Conservation (phyloP, 2,329 filamentous ascomycete species). For the Scedosporium boydii region DNA sequence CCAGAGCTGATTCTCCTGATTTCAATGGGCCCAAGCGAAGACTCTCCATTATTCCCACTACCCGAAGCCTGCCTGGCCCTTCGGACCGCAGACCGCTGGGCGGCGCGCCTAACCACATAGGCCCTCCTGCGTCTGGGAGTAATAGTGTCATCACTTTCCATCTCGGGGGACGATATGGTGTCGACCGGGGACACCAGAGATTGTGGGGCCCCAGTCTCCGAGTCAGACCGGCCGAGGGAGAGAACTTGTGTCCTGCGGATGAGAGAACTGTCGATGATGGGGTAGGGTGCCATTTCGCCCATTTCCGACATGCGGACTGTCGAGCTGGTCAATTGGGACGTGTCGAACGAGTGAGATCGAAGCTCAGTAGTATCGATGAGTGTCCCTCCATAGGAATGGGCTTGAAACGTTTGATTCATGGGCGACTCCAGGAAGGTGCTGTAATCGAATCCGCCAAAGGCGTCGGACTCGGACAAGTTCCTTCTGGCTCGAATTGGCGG, state of each 20-base stretch:
- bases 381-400: not conserved
- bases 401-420: not conserved
- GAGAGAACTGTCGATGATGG: not conserved
- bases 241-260: not conserved
- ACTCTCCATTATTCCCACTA: not conserved
- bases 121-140: not conserved
- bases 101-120: not conserved
- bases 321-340: not conserved
- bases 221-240: not conserved
- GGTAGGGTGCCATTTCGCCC: not conserved
- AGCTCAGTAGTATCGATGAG: not conserved
- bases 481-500: not conserved
- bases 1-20: constrained; percentile 15
- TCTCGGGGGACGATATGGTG: not conserved
- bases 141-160: not conserved
- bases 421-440: not conserved
- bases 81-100: not conserved
- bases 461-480: not conserved
- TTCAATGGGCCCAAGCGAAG: constrained; percentile 6
- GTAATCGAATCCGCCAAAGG: not conserved
- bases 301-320: constrained; percentile 2
- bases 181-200: not conserved
- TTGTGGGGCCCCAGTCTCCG: not conserved
- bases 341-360: not conserved
- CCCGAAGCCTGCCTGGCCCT: not conserved